These are phyloP conservation scores for Triglochin maritima DNA, from an alignment of 106 monocot genomes.

Conservation along the genomic window DNA sequence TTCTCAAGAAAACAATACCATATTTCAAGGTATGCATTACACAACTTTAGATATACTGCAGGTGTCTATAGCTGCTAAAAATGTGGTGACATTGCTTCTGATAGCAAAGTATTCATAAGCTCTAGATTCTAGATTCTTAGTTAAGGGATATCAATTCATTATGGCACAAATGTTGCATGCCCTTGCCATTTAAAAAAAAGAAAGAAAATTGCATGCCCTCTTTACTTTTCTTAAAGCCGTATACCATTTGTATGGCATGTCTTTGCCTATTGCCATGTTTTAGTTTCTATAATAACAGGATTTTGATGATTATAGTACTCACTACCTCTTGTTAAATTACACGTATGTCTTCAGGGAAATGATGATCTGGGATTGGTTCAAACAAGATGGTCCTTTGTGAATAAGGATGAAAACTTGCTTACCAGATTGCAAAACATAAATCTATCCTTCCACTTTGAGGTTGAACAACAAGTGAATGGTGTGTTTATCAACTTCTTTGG, in stretches of 20 bases:
- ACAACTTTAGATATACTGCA: not conserved
- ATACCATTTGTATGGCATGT: too few relatives aligned
- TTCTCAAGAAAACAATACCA: slow-evolving; percentile 60
- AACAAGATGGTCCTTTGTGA: slow-evolving; percentile 61
- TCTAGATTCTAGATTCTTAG: too few relatives aligned
- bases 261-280: too few relatives aligned
- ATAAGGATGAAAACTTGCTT: slow-evolving; percentile 70
- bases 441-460: slow-evolving; percentile 80
- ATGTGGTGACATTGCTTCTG: too few relatives aligned
- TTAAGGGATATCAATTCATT: too few relatives aligned
- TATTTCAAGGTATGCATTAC: slow-evolving; percentile 52
- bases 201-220: too few relatives aligned
- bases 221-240: too few relatives aligned
- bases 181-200: too few relatives aligned
- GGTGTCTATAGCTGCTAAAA: not conserved
- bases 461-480: slow-evolving; percentile 75
- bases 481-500: slow-evolving; percentile 69
- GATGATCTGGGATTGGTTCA: slow-evolving; percentile 64
- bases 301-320: not conserved
- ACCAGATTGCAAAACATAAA: slow-evolving; percentile 74
- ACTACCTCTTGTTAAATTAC: not conserved
- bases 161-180: too few relatives aligned
- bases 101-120: too few relatives aligned
- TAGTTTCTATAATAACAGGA: too few relatives aligned
- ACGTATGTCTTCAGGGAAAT: slow-evolving; percentile 35